Conservation (phyloP, 129 eudicot species). For the Centrapalus pauciflorus region DNA sequence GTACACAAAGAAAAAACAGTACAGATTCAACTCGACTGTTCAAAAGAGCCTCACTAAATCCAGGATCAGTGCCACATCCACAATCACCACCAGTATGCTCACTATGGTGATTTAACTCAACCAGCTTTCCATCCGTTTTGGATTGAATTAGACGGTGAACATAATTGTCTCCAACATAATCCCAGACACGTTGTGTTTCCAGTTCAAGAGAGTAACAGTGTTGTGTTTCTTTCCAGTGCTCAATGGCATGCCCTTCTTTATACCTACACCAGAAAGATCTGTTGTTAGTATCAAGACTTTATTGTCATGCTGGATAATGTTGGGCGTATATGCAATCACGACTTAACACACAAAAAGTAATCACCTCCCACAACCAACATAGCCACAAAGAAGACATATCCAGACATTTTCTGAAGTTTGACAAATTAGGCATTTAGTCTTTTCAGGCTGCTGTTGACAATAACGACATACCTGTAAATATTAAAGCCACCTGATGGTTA, state of each 20-base stretch:
- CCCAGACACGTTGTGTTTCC: conserved; percentile 97
- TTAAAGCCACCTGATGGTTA: background rate
- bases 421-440: conserved; percentile 77
- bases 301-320: background rate
- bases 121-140: conserved; percentile 95
- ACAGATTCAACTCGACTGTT: conserved; percentile 86
- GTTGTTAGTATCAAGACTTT: background rate
- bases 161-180: conserved; percentile 88
- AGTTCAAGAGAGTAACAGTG: conserved; percentile 93
- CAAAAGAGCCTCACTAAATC: conserved; percentile 51
- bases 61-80: conserved; percentile 54
- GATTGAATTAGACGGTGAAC: conserved; percentile 94
- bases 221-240: conserved; percentile 94
- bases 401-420: conserved; percentile 93
- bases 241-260: conserved; percentile 75
- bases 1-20: conserved; percentile 3
- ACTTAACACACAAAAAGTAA: background rate
- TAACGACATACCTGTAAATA: conserved; percentile 80
- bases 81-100: conserved; percentile 37
- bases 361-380: conserved; percentile 96
- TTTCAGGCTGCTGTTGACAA: conserved; percentile 97
- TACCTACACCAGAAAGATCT: conserved; percentile 46
- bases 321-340: background rate
- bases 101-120: conserved; percentile 75
- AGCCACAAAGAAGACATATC: conserved; percentile 96